These are phyloP conservation scores for Heliamphora pulchella DNA, from an alignment of 179 eudicot species.

Conservation along the genomic window DNA sequence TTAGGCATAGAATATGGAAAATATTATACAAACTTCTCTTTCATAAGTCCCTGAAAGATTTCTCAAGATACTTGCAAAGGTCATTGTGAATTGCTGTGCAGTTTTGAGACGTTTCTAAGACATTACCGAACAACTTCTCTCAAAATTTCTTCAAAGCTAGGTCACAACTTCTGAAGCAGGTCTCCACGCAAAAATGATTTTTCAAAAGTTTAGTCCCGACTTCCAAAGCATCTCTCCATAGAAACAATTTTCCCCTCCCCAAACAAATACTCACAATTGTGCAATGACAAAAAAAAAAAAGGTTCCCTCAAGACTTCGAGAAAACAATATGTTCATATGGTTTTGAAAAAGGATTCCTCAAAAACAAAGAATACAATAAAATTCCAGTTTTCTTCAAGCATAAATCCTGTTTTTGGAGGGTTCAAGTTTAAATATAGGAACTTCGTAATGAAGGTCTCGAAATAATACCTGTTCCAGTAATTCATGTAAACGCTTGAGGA, in stretches of 20 bases:
- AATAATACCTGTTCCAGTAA: conserved; percentile 57
- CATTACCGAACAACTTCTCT: not conserved
- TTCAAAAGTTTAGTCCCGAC: too few species aligned
- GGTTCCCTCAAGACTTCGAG: not conserved
- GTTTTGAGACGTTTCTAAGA: not conserved
- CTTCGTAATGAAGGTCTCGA: not conserved
- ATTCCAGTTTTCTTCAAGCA: not conserved
- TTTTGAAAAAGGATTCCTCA: not conserved
- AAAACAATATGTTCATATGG: not conserved
- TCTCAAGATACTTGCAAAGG: not conserved
- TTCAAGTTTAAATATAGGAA: not conserved
- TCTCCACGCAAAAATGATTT: not conserved
- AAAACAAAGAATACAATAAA: not conserved
- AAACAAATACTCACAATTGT: not conserved
- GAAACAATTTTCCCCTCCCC: conserved; percentile 1
- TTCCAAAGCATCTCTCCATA: too few species aligned
- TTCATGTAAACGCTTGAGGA: conserved; percentile 72
- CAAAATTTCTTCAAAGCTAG: not conserved
- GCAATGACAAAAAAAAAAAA: not conserved
- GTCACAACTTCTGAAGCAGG: not conserved
- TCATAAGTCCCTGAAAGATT: not conserved
- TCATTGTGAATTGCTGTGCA: not conserved
- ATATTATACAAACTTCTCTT: not conserved
- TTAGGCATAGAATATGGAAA: not conserved
- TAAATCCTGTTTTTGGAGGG: not conserved